Conservation (phyloP, 2,329 filamentous ascomycete species). For the Aureobasidium uvarum region DNA sequence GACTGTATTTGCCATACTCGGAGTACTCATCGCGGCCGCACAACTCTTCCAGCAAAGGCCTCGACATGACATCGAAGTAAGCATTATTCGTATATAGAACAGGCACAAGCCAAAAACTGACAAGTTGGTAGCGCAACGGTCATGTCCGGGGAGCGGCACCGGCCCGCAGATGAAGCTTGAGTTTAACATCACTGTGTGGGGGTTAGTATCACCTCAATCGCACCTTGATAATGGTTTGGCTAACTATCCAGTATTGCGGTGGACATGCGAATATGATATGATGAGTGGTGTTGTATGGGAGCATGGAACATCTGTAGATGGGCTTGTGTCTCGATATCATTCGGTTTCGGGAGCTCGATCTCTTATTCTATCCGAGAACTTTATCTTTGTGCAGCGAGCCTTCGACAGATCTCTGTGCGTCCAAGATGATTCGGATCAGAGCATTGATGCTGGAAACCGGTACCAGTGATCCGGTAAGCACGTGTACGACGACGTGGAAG, state of each 20-base stretch:
- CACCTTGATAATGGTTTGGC: neutral
- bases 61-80: neutral
- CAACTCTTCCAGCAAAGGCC: neutral
- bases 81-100: neutral
- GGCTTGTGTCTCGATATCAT: too few relatives aligned
- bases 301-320: too few relatives aligned
- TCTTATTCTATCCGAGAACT: neutral
- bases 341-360: too few relatives aligned
- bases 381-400: too few relatives aligned
- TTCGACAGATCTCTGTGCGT: too few relatives aligned
- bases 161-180: neutral
- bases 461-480: too few relatives aligned
- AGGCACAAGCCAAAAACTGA: too few relatives aligned
- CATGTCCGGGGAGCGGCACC: neutral
- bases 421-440: too few relatives aligned
- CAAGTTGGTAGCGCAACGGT: too few relatives aligned
- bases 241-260: neutral
- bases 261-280: neutral
- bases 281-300: neutral
- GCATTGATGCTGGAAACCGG: too few relatives aligned
- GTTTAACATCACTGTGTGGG: neutral
- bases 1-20: neutral
- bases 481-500: too few relatives aligned
- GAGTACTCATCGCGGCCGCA: neutral
- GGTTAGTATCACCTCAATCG: neutral